Base-by-base conservation (phyloP, 768 basidiomycete genomes). In the Hericium coralloides region DNA sequence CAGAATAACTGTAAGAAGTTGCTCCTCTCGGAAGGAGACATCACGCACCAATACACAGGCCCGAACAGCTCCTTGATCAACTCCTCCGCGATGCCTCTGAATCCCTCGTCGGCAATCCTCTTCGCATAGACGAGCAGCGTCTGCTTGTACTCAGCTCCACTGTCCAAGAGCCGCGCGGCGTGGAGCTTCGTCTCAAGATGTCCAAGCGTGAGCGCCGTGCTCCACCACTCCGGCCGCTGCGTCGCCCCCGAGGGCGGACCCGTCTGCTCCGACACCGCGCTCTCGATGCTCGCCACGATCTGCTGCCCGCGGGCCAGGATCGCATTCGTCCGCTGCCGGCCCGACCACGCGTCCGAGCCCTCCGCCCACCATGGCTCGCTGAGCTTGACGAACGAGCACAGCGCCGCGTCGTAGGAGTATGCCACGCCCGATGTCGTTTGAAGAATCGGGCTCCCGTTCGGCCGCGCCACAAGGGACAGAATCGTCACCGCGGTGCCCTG, bases 11-110 rank as follows among this genome's bases (percentile, higher is more conserved):
- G 58, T 22, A 25, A 59, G 7, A 4, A 49, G 39, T 38, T 18
- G 57, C 38, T 22, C 41, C 23, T 1, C 25, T 9, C 18, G 17
- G 7, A 38, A 53, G 43, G n/a, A 45, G 12, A 7, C 38, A 43
- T 15, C 1, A 79, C 89, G 58, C 66, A 95, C 95, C 85, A 88
- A 71, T 91, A 95, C 39, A 94, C 73, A 0, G 94, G 95, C 15
- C 95, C 94, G 63, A 89, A 84, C 53, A 98, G 76, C 60, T 98
- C 97, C 69, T 81, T 87, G 52, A 95, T 80, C 55, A 99, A 70
- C 69, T 98, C 95, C 68, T 97, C 95, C 17, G 84, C 94, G 68
- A 95, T 93, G 38, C 75, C 87, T 59, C 81, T 76, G 68, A 92
- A 93, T 0, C 89, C 93, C 68, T 95, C 93, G 60, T 97, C 91